These are phyloP conservation scores for Cryptosporidium parvum DNA, from an alignment of 169 alveolate genomes.

Conservation along the genomic window DNA sequence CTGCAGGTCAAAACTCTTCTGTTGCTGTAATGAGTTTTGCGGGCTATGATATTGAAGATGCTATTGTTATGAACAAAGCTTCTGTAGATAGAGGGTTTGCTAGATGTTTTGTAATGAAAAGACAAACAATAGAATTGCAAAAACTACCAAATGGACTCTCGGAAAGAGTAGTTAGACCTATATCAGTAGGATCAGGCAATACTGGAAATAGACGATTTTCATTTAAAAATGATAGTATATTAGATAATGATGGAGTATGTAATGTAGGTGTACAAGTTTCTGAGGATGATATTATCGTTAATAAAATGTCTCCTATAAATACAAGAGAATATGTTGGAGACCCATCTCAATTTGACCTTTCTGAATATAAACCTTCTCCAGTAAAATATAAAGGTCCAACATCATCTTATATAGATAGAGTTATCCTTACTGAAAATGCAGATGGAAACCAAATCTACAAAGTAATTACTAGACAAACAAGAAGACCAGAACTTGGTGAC, in stretches of 20 bases:
- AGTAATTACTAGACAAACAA: conserved; percentile 92
- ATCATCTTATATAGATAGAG: conserved; percentile 95
- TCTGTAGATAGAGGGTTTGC: conserved; percentile 99
- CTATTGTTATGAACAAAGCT: conserved; percentile 96
- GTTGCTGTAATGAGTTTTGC: conserved; percentile 99
- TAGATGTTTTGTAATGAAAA: conserved; percentile 86
- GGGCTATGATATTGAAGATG: conserved; percentile 99
- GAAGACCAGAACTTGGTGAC: conserved; percentile 99
- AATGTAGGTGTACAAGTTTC: conserved; percentile 90
- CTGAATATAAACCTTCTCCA: conserved; percentile 77
- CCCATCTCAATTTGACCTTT: conserved; percentile 77
- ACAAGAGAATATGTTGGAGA: conserved; percentile 80
- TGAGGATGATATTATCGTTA: conserved; percentile 92
- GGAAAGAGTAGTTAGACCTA: conserved; percentile 79
- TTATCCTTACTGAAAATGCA: conserved; percentile 91
- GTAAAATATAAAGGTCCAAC: conserved; percentile 86
- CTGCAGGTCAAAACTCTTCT: conserved; percentile 99
- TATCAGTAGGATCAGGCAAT: not conserved
- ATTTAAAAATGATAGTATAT: conserved; percentile 19
- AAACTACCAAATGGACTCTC: conserved; percentile 83
- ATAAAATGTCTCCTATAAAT: conserved; percentile 87
- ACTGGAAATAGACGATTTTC: conserved; percentile 20
- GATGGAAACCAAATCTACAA: conserved; percentile 93
- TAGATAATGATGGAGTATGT: conserved; percentile 95
- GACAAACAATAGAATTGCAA: conserved; percentile 85